phyloP scores from a whole-genome alignment of 2,329 filamentous ascomycete genomes.

The Rugonectria rugulosa region DNA sequence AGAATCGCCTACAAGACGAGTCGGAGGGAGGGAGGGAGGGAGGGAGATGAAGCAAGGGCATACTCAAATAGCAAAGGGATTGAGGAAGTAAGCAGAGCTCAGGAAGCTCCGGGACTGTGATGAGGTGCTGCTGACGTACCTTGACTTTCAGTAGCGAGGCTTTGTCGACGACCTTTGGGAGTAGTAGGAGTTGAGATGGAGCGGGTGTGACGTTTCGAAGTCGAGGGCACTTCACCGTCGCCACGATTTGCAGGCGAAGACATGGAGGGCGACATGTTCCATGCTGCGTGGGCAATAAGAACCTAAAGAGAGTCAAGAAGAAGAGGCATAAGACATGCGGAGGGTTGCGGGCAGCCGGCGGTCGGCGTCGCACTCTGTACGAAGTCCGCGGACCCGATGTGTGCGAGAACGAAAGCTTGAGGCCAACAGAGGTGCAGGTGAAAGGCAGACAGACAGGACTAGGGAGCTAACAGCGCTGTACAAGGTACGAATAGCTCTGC shows the following conservation, averaged over 20 bases:
- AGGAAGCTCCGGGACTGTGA: conserved; percentile 4
- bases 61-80: conserved; percentile 1
- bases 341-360: conserved; percentile 26
- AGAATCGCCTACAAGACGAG: too few relatives aligned
- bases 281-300: conserved; percentile 41
- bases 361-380: conserved; percentile 36
- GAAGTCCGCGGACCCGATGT: conserved; percentile 33
- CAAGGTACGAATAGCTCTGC: not conserved
- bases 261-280: conserved; percentile 45
- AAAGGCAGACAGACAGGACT: not conserved
- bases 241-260: conserved; percentile 37
- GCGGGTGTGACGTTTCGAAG: conserved; percentile 35
- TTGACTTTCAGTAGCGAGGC: conserved; percentile 40
- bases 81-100: conserved; percentile 1
- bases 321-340: conserved; percentile 23
- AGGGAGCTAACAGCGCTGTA: not conserved
- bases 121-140: conserved; percentile 35
- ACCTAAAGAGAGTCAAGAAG: conserved; percentile 32
- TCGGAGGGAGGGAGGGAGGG: not conserved
- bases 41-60: not conserved
- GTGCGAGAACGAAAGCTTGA: conserved; percentile 20
- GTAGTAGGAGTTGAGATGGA: conserved; percentile 33
- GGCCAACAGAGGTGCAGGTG: conserved; percentile 18
- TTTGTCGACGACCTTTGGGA: conserved; percentile 32
- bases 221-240: conserved; percentile 39